phyloP scores from a whole-genome alignment of 2,329 filamentous ascomycete genomes.

The Pyrenochaeta sp. region DNA sequence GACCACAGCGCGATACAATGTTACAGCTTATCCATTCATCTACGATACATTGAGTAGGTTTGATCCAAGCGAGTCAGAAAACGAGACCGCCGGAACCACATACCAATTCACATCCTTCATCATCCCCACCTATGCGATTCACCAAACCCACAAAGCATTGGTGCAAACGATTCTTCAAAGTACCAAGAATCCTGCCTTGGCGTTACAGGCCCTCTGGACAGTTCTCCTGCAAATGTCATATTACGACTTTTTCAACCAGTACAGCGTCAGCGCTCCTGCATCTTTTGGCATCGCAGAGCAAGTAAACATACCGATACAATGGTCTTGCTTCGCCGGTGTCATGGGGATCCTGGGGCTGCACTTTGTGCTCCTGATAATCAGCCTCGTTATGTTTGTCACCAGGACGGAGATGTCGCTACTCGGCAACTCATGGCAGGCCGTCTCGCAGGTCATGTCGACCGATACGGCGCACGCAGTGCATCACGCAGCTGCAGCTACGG shows the following conservation, averaged over 20 bases:
- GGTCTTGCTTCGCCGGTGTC: conserved; percentile 8
- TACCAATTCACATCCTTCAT: no score
- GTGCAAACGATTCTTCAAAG: conserved; percentile 14
- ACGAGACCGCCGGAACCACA: no score
- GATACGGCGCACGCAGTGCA: conserved; percentile 10
- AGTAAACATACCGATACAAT: conserved; percentile 4
- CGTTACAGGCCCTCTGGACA: conserved; percentile 16
- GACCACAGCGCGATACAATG: background rate
- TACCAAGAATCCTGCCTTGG: conserved; percentile 14
- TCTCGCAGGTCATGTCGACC: conserved; percentile 13
- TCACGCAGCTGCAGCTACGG: conserved; percentile 8
- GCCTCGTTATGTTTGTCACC: conserved; percentile 3
- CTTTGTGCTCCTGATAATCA: conserved; percentile 2
- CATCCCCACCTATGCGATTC: background rate
- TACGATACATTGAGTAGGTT: background rate
- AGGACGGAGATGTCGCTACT: conserved; percentile 17
- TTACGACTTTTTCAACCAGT: conserved; percentile 14
- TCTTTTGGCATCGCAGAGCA: background rate
- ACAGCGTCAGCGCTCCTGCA: conserved; percentile 1
- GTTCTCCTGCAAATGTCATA: conserved; percentile 15
- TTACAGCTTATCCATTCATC: background rate
- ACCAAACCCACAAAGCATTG: conserved; percentile 10
- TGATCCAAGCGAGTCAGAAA: no score
- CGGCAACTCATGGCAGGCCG: conserved; percentile 18
- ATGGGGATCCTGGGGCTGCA: conserved; percentile 7